Evolutionary conservation across 2,329 filamentous ascomycete species (phyloP).

Genomic region (Diaporthe ampelina): DNA sequence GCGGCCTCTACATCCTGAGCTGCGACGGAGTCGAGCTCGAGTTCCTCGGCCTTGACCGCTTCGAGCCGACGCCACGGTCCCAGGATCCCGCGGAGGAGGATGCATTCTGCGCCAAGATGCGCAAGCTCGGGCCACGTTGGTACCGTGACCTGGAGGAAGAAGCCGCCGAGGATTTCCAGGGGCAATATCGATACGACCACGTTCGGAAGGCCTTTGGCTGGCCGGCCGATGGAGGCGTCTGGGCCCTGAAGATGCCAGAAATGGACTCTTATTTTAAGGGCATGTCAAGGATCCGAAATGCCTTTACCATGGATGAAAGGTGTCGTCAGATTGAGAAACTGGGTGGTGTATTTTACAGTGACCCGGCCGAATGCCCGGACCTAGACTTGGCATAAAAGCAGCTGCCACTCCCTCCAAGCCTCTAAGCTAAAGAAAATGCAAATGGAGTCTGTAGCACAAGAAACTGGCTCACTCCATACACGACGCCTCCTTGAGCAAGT

Average conservation of each 20-base stretch:
- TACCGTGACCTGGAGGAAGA: background rate
- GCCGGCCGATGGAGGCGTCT: slow-evolving; percentile 16
- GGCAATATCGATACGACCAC: background rate
- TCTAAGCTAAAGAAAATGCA: background rate
- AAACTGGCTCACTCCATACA: no score
- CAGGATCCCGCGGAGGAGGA: slow-evolving; percentile 12
- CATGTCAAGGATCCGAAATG: slow-evolving; percentile 17
- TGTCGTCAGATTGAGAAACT: slow-evolving; percentile 27
- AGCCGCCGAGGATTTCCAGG: background rate
- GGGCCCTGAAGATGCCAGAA: background rate
- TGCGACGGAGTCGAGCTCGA: slow-evolving; percentile 13
- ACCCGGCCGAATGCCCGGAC: slow-evolving; percentile 9
- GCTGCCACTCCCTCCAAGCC: slow-evolving; percentile 2
- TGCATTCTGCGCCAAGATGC: slow-evolving; percentile 14
- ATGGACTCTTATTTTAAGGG: background rate
- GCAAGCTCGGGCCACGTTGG: slow-evolving; percentile 7
- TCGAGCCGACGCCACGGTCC: slow-evolving; percentile 21
- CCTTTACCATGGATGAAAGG: slow-evolving; percentile 16
- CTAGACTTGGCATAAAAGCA: background rate
- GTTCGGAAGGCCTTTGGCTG: slow-evolving; percentile 15
- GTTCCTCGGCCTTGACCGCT: slow-evolving; percentile 25
- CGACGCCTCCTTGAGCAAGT: no score
- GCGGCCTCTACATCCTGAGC: slow-evolving; percentile 15
- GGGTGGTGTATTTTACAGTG: slow-evolving; percentile 14
- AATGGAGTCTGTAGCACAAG: no score